Base-by-base conservation (phyloP, 1,139 yeast species). In the Kluyveromyces sp. region DNA sequence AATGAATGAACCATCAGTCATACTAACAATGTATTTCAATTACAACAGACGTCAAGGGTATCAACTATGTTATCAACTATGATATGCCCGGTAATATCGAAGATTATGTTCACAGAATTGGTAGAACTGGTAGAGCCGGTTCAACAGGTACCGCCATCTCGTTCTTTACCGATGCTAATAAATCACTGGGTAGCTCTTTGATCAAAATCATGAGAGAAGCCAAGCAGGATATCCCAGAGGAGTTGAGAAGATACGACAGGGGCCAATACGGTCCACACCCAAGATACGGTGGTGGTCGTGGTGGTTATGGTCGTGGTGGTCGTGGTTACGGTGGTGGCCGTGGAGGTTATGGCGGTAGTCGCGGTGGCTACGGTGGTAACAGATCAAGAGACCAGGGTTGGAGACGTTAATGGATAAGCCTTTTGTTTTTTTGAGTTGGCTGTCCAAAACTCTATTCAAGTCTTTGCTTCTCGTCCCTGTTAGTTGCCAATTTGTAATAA, bases 121-220 rank as follows among this genome's bases (percentile, higher is more conserved):
- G 96, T 66, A 87, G 98, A 81, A 89, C 97, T 52, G 98, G 98
- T 67, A 87, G 98, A 79, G 98, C 96, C 54, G 97, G 97, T 67
- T 80, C 87, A 52, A 74, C 76, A 50, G 98, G 98, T 75, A 88
- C 94, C 51, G 96, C 98, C 48, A 80, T 89, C 54, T 88, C 98
- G 9, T 79, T 92, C 68, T 92, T 92, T 77, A 88, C 97, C 46
- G 85, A 81, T 53, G 89, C 75, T 53, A 86, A 87, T 74, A 73
- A 84, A 60, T 80, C 83, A 69, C 78, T 88, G 69, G 97, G 98
- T 56, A 85, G 87, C 58, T 94, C 88, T 61, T 77, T 92, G 65
- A 77, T 92, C 60, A 83, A 85, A 61, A 89, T 92, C 59, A 77
- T 92, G 76, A 78, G 83, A 68, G 99, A 94, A 74, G 98, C 99